Conservation (phyloP, 208 protist species). For the Wallacemonas sp. region DNA sequence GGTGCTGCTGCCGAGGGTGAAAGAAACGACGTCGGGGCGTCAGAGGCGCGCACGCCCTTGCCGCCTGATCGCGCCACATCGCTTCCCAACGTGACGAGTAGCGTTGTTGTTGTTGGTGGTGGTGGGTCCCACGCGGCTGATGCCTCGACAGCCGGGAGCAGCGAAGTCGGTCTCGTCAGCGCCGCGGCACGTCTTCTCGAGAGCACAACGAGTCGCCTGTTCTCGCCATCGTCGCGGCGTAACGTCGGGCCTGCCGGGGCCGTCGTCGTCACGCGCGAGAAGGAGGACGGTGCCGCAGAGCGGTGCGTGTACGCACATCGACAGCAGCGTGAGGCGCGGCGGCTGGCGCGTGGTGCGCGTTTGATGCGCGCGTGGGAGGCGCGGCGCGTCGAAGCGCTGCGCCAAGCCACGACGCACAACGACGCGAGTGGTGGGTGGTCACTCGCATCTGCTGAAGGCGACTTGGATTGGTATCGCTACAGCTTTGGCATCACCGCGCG, state of each 20-base stretch:
- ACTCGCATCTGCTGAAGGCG: not conserved
- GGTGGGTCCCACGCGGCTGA: not conserved
- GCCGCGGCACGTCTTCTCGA: slow-evolving; percentile 3
- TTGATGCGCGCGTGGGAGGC: not conserved
- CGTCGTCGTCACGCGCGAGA: not conserved
- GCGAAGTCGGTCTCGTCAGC: not conserved
- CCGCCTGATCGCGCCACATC: no score
- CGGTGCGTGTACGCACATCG: not conserved
- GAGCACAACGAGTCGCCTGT: slow-evolving; percentile 1
- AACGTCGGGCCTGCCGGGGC: not conserved
- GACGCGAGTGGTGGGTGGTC: not conserved
- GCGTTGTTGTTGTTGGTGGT: no score
- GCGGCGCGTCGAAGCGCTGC: not conserved
- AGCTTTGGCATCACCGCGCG: slow-evolving; percentile 7
- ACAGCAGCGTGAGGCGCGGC: no score
- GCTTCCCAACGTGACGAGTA: no score
- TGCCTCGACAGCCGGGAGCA: not conserved
- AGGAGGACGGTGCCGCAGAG: not conserved
- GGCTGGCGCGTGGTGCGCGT: no score
- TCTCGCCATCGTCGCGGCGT: not conserved
- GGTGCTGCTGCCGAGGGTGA: no score
- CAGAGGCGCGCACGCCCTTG: no score
- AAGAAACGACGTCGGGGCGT: no score
- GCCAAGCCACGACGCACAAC: not conserved
- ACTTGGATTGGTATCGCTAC: not conserved